phyloP scores from a whole-genome alignment of 2,329 filamentous ascomycete genomes.

The Colletotrichum echinochloae region DNA sequence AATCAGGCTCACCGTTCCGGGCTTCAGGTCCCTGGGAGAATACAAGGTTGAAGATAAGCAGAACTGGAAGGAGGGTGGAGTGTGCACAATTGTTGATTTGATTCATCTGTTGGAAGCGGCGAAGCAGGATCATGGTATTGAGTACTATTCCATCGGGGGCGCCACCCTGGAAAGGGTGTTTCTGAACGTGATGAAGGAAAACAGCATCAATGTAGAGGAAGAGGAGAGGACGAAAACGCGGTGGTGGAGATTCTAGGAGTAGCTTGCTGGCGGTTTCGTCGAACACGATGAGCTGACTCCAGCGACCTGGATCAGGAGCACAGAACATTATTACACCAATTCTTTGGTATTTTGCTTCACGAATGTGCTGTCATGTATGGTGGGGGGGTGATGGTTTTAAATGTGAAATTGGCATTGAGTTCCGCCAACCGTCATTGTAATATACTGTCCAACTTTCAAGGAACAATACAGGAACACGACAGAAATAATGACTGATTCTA shows the following conservation, averaged over 20 bases:
- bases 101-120: neutral
- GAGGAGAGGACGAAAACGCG: neutral
- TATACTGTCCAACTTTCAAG: neutral
- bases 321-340: neutral
- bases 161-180: conserved; percentile 81
- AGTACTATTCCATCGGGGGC: conserved; percentile 67
- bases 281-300: neutral
- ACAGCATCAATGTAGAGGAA: conserved; percentile 56
- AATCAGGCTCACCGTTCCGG: conserved; percentile 57
- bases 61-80: conserved; percentile 65
- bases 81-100: neutral
- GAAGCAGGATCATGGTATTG: neutral
- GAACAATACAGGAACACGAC: neutral
- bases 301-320: neutral
- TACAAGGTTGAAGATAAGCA: neutral
- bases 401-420: neutral
- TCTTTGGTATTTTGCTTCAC: neutral
- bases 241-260: neutral
- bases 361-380: too few species aligned
- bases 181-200: conserved; percentile 73
- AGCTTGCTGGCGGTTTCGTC: neutral
- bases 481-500: neutral
- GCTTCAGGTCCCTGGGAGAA: neutral
- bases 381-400: too few species aligned
- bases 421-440: neutral